Conservation (phyloP, 441 rosid species). For the Aquilaria agallochum region DNA sequence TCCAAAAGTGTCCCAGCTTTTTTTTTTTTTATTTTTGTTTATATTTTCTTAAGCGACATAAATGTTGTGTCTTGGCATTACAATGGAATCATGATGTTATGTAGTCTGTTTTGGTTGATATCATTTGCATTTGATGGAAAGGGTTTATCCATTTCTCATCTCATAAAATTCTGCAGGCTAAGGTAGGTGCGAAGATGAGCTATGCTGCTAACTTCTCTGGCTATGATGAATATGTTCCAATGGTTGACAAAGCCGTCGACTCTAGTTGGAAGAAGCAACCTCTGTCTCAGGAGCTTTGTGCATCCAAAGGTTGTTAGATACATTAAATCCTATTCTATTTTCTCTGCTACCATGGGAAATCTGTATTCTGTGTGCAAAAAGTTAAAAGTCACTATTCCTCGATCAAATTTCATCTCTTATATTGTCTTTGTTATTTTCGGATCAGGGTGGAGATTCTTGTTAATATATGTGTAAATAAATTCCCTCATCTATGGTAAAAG, state of each 20-base stretch:
- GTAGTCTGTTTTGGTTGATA: neutral
- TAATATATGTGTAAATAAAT: too few relatives aligned
- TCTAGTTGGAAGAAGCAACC: slow-evolving; percentile 80
- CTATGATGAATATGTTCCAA: slow-evolving; percentile 96
- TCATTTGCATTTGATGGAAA: neutral
- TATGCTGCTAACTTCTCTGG: slow-evolving; percentile 68
- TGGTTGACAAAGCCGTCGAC: slow-evolving; percentile 98
- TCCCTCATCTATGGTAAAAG: too few relatives aligned
- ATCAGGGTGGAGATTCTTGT: too few relatives aligned
- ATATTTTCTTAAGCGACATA: neutral
- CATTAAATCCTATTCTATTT: slow-evolving; percentile 11
- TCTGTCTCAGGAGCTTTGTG: slow-evolving; percentile 37
- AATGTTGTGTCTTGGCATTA: too few relatives aligned
- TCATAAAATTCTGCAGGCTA: slow-evolving; percentile 49
- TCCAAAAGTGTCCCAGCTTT: too few relatives aligned
- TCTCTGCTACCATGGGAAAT: neutral
- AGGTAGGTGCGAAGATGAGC: slow-evolving; percentile 66
- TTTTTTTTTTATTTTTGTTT: neutral
- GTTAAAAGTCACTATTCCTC: too few relatives aligned
- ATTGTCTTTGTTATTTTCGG: too few relatives aligned
- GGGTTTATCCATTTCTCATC: slow-evolving; percentile 2
- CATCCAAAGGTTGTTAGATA: slow-evolving; percentile 50
- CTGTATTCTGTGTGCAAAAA: neutral
- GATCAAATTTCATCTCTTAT: too few relatives aligned
- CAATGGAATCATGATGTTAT: too few relatives aligned